These are phyloP conservation scores for Ampelocalamus luodianensis DNA, from an alignment of 176 grass and related monocot species.

Conservation along the genomic window DNA sequence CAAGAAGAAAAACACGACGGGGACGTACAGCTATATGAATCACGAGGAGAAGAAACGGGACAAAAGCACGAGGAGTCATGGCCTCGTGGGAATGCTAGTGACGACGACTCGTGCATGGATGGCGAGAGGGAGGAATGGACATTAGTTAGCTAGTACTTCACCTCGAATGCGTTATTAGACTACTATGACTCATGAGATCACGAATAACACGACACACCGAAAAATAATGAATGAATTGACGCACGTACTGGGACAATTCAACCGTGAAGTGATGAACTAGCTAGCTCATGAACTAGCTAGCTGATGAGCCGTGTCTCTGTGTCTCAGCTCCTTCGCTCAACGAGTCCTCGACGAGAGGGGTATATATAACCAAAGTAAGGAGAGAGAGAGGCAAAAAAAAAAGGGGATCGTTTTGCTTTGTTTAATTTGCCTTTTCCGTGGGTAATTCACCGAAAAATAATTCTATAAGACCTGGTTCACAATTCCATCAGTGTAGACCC, in stretches of 20 bases:
- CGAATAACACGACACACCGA: not conserved
- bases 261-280: not conserved
- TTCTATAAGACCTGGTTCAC: too few species aligned
- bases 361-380: conserved; percentile 33
- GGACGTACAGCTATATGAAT: conserved; percentile 9
- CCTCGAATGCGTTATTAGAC: conserved; percentile 1
- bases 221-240: not conserved
- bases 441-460: too few species aligned
- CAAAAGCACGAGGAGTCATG: conserved; percentile 26
- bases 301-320: not conserved
- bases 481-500: too few species aligned
- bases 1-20: not conserved
- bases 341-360: not conserved
- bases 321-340: conserved; percentile 3
- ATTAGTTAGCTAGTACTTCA: not conserved
- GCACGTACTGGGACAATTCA: conserved; percentile 24
- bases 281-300: too few species aligned
- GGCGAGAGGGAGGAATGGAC: conserved; percentile 34
- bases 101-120: not conserved
- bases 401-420: not conserved
- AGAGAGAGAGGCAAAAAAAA: not conserved
- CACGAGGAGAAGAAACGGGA: conserved; percentile 14
- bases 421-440: not conserved
- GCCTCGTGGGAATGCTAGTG: not conserved
- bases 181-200: not conserved